Percentiles rank a stretch among this genome's conserved stretches.
Evolutionary conservation across 108 stramenopile species (phyloP).

Genomic region (Mediolabrus comicus): DNA sequence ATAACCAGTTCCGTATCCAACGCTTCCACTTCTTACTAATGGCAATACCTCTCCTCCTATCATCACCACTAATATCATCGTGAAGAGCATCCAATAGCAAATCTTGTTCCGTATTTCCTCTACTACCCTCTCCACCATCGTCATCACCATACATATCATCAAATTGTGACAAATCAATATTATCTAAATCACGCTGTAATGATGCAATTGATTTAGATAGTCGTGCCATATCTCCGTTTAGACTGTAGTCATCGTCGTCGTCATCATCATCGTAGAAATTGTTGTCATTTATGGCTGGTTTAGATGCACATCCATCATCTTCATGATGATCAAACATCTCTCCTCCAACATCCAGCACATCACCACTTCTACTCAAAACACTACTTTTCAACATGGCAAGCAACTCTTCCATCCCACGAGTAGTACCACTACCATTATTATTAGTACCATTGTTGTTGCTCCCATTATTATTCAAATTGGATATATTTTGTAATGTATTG

Average conservation of each 20-base stretch:
- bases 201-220: conserved; percentile 17
- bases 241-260: conserved; percentile 38
- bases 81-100: conserved; percentile 9
- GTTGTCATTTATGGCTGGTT: too few relatives aligned
- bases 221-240: conserved; percentile 32
- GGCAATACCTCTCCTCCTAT: neutral
- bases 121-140: neutral
- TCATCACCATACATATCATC: neutral
- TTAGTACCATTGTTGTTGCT: neutral
- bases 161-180: conserved; percentile 20
- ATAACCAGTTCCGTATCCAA: conserved; percentile 34
- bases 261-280: too few relatives aligned
- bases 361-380: too few relatives aligned
- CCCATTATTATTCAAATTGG: neutral
- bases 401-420: too few relatives aligned
- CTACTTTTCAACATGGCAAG: too few relatives aligned
- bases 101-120: conserved; percentile 28
- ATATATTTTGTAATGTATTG: conserved; percentile 8
- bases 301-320: too few relatives aligned
- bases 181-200: conserved; percentile 38
- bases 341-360: too few relatives aligned
- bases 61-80: neutral
- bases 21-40: neutral
- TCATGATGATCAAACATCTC: too few relatives aligned
- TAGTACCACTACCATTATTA: too few relatives aligned